Conservation (phyloP, 371 early-diverging fungal genomes). For the Fennellomyces sp. region DNA sequence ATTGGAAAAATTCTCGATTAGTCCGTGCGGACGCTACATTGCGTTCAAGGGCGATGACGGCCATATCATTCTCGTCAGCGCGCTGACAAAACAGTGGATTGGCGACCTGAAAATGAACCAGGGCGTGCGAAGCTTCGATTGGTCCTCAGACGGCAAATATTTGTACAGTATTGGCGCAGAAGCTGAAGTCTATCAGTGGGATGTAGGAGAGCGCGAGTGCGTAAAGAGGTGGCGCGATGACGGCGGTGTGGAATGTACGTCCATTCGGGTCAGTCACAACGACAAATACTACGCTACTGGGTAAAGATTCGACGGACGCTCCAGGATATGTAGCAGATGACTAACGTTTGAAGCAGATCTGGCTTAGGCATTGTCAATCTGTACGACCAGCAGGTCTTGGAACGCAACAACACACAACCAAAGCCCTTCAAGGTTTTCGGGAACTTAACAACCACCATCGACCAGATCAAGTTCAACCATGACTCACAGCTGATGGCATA, state of each 20-base stretch:
- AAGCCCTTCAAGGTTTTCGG: constrained; percentile 74
- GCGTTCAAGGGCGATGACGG: constrained; percentile 82
- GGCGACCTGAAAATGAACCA: constrained; percentile 87
- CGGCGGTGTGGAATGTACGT: constrained; percentile 76
- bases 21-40: constrained; percentile 65
- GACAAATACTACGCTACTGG: constrained; percentile 83
- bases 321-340: not conserved
- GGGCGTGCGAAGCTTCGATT: constrained; percentile 63
- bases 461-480: constrained; percentile 76
- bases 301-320: constrained; percentile 37
- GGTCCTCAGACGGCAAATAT: constrained; percentile 67
- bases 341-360: no score
- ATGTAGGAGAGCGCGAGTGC: constrained; percentile 65
- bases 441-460: constrained; percentile 85
- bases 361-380: constrained; percentile 87
- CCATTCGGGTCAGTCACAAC: constrained; percentile 74
- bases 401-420: constrained; percentile 46
- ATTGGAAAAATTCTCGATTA: constrained; percentile 54
- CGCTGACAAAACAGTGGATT: constrained; percentile 82
- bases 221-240: constrained; percentile 81
- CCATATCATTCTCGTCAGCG: constrained; percentile 78
- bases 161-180: constrained; percentile 68
- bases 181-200: constrained; percentile 77
- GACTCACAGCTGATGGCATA: constrained; percentile 84
- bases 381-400: constrained; percentile 63